Base-by-base conservation (phyloP, 352 stramenopile species). In the Globisporangium parvum region DNA sequence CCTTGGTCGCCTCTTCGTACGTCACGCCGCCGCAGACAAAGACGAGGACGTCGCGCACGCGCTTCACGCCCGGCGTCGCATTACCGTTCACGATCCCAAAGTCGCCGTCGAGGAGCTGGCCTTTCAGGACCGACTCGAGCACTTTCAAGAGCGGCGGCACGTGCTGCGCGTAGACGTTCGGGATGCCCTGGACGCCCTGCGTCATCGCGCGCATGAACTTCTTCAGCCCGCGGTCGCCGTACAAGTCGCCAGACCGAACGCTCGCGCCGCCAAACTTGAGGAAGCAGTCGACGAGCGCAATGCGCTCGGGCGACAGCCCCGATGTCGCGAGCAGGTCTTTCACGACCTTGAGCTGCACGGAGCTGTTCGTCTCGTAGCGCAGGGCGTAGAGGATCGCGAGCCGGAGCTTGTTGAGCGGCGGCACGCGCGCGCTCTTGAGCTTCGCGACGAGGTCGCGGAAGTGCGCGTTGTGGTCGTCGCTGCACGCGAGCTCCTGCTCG, bases 91-190 rank as follows among this genome's bases (percentile, higher is more conserved):
- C 98, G 37, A 99, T 96, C 60, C 98, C 77, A 75, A 89, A 93
- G 44, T 91, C 83, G 31, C 70, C 65, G 53, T 91, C 79, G 47
- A 90, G 75, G 50, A 93, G 57, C 51, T 88, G 79, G 23, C 83
- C 80, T 61, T 93, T 93, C 8, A 89, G 54, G 53, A 93, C 85
- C 14, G 71, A 57, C 59, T 93, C 83, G 33, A 99, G 69, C 26
- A 94, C 98, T 42, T 97, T 89, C 62, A 98, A 91, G 37, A 99
- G 73, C 14, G 98, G 76, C 40, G 97, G 97, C 47, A 98, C 87
- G 70, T 99, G 97, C 70, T 99, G 97, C 26, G 97, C 94, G 71
- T 99, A 99, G 8, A 99, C 96, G 71, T 99, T 99, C 45, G 91
- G 84, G 24, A 99, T 95, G 53, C 85, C 93, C 35, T 95, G 95